These are phyloP conservation scores for Solanum chacoense DNA, from an alignment of 305 asterid genomes.

Conservation along the genomic window DNA sequence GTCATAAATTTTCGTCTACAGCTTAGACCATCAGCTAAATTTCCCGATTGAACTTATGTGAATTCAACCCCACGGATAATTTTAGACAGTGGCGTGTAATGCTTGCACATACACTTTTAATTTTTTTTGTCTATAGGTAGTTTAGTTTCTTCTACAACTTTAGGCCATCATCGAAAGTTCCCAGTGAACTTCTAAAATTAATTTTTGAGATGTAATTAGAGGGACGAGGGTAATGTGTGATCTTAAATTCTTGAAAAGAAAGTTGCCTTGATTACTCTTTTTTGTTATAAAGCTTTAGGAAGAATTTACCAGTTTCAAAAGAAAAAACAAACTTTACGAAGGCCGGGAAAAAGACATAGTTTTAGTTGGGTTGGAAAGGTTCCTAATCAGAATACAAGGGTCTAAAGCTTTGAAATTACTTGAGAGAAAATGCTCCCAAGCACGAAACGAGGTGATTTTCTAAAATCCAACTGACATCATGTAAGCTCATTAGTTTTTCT, in stretches of 20 bases:
- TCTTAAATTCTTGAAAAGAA: neutral
- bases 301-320: neutral
- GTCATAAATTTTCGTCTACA: neutral
- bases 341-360: neutral
- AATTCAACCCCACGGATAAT: neutral
- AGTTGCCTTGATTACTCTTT: neutral
- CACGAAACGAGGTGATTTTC: neutral
- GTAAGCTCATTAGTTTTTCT: neutral
- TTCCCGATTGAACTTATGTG: neutral
- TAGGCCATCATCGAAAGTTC: neutral
- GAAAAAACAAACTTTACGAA: neutral
- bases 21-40: neutral
- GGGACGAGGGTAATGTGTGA: neutral
- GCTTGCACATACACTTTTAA: neutral
- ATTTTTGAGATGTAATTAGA: neutral
- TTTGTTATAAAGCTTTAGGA: neutral
- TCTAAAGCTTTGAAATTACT: neutral
- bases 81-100: neutral
- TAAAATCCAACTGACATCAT: neutral
- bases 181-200: neutral
- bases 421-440: neutral
- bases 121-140: neutral
- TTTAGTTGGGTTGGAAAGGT: neutral
- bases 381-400: neutral
- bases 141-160: neutral